Evolutionary conservation across 2,329 filamentous ascomycete genomes (phyloP).

Genomic region (Aspergillus clavatus): DNA sequence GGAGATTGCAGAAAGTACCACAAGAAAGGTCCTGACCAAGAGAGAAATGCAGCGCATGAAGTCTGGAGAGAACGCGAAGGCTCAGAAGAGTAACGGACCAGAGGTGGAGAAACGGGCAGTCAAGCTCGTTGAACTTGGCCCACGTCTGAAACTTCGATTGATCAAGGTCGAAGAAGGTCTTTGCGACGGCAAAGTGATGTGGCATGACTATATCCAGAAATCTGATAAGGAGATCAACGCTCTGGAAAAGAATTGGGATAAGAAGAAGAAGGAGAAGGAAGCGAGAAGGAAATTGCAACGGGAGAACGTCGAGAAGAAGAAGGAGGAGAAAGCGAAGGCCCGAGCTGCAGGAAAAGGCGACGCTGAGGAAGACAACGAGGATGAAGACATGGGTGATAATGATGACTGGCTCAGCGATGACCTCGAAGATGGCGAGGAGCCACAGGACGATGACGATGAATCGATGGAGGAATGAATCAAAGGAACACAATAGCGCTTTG

Average conservation of each 20-base stretch:
- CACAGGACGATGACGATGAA: conserved; percentile 30
- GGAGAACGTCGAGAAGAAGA: conserved; percentile 86
- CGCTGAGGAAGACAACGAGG: conserved; percentile 45
- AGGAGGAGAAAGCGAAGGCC: conserved; percentile 55
- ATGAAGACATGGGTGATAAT: conserved; percentile 51
- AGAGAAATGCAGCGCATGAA: conserved; percentile 47
- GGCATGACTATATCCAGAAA: conserved; percentile 94
- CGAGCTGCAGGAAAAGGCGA: conserved; percentile 39
- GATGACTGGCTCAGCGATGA: conserved; percentile 52
- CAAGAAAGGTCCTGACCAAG: conserved; percentile 51
- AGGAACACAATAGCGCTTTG: background rate
- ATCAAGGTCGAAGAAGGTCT: conserved; percentile 96
- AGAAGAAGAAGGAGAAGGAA: conserved; percentile 74
- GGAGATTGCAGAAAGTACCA: conserved; percentile 62
- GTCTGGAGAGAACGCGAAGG: conserved; percentile 42
- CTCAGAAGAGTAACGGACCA: conserved; percentile 40
- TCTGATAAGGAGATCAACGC: conserved; percentile 69
- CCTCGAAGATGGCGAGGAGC: conserved; percentile 41
- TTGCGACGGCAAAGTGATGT: conserved; percentile 86
- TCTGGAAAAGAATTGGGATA: conserved; percentile 77
- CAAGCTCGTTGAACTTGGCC: conserved; percentile 87
- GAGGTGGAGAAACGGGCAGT: conserved; percentile 78
- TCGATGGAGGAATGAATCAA: conserved; percentile 41
- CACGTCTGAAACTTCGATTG: conserved; percentile 79
- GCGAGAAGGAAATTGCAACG: conserved; percentile 74